These are phyloP conservation scores for Iris pallida DNA, from an alignment of 116 monocot species.

Conservation along the genomic window DNA sequence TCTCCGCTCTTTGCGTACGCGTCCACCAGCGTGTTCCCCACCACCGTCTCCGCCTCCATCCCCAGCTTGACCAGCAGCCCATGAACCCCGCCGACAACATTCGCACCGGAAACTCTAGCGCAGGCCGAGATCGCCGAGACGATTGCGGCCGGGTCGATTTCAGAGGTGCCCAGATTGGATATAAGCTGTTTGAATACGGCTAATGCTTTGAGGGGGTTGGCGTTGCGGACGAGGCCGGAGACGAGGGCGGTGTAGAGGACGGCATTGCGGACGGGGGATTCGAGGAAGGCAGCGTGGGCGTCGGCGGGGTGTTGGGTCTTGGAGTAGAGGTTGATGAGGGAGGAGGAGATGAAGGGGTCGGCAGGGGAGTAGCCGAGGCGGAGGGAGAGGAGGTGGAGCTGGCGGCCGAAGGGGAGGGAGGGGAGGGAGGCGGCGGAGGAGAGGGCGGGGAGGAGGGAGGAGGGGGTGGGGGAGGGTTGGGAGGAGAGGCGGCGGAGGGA, in stretches of 20 bases:
- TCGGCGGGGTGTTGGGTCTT: conserved; percentile 36
- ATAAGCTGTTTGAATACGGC: conserved; percentile 39
- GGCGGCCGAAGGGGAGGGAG: conserved; percentile 39
- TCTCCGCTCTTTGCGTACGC: conserved; percentile 71
- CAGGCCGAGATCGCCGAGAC: conserved; percentile 58
- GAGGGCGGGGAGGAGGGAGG: conserved; percentile 63
- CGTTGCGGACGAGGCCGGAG: conserved; percentile 45
- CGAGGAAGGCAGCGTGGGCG: conserved; percentile 65
- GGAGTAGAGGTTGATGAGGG: conserved; percentile 77
- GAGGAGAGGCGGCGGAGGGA: conserved; percentile 38
- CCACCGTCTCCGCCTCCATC: conserved; percentile 35
- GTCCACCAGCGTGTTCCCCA: conserved; percentile 72
- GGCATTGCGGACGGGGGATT: conserved; percentile 39
- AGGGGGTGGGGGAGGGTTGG: conserved; percentile 52
- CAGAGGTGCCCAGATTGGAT: conserved; percentile 8
- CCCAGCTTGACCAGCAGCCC: conserved; percentile 53
- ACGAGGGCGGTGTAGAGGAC: conserved; percentile 75
- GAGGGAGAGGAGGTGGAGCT: conserved; percentile 68
- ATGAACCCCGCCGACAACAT: conserved; percentile 32
- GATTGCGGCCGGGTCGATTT: conserved; percentile 48
- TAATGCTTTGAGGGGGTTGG: conserved; percentile 19
- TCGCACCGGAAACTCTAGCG: conserved; percentile 32
- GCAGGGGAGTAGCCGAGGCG: conserved; percentile 43
- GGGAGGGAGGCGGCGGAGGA: conserved; percentile 44
- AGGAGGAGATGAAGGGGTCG: conserved; percentile 68